Percentiles rank a stretch among this genome's conserved stretches.
phyloP scores from a whole-genome alignment of 208 protist genomes.

The Trypanosoma boissoni region DNA sequence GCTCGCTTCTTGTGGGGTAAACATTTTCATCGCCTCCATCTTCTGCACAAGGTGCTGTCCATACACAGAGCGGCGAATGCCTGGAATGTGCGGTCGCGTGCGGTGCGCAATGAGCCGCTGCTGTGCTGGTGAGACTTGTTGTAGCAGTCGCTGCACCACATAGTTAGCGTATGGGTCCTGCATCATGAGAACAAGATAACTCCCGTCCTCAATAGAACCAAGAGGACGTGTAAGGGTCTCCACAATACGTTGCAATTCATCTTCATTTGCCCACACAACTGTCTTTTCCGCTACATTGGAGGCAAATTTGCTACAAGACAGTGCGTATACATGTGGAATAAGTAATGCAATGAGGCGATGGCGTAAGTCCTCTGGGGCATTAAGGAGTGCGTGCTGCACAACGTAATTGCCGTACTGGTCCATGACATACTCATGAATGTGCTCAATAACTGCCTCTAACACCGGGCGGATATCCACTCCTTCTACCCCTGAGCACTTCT shows the following conservation, averaged over 20 bases:
- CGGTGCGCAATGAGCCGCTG: constrained; percentile 49
- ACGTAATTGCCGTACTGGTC: constrained; percentile 99
- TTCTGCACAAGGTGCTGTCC: constrained; percentile 75
- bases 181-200: constrained; percentile 92
- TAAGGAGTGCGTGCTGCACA: constrained; percentile 96
- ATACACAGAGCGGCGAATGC: constrained; percentile 59
- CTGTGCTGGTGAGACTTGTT: constrained; percentile 53
- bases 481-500: constrained; percentile 45
- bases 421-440: constrained; percentile 80
- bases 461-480: constrained; percentile 67
- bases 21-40: constrained; percentile 63
- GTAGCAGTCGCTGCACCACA: constrained; percentile 96
- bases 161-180: constrained; percentile 98
- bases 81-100: constrained; percentile 41
- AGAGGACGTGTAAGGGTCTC: constrained; percentile 43
- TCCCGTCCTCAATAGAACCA: constrained; percentile 46
- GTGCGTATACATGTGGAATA: constrained; percentile 70
- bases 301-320: constrained; percentile 97
- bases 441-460: constrained; percentile 86
- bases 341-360: constrained; percentile 68
- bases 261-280: constrained; percentile 63
- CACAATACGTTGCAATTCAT: constrained; percentile 85
- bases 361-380: constrained; percentile 82
- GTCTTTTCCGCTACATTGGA: constrained; percentile 98
- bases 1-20: constrained; percentile 22